Percentiles rank a stretch among this genome's conserved stretches.
Evolutionary conservation across 371 early-diverging fungal species (phyloP).

Genomic region (Mortierella sp.): DNA sequence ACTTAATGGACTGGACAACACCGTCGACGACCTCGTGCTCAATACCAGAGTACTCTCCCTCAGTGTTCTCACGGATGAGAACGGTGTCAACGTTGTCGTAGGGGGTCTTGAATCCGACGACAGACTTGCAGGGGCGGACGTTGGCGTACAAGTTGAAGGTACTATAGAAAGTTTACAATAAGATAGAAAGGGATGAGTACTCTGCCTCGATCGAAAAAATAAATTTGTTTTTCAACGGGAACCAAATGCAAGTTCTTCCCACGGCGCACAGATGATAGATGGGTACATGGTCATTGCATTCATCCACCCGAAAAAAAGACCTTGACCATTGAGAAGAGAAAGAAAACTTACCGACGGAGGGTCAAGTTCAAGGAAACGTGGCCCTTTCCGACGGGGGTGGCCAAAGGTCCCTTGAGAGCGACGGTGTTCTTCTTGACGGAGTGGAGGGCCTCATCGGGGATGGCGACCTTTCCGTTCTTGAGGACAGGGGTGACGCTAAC

Average conservation of each 20-base stretch:
- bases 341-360: conserved; percentile 77
- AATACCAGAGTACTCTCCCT: conserved; percentile 99
- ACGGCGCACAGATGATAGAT: neutral
- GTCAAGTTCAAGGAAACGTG: conserved; percentile 99
- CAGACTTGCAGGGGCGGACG: conserved; percentile 97
- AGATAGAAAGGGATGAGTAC: neutral
- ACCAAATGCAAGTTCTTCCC: neutral
- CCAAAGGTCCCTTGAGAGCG: conserved; percentile 97
- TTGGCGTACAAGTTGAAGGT: conserved; percentile 99
- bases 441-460: conserved; percentile 91
- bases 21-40: conserved; percentile 97
- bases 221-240: neutral
- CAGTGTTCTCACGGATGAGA: conserved; percentile 99
- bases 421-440: conserved; percentile 96
- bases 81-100: conserved; percentile 98
- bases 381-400: conserved; percentile 98
- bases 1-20: conserved; percentile 98
- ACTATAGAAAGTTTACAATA: conserved; percentile 44
- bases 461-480: conserved; percentile 92
- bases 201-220: neutral
- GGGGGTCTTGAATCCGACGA: conserved; percentile 95
- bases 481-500: conserved; percentile 96
- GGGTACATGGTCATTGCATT: neutral
- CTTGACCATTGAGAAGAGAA: neutral
- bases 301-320: neutral